Evolutionary conservation across 805 yeast species (phyloP).

Genomic region (Hagleromyces aurorensis): DNA sequence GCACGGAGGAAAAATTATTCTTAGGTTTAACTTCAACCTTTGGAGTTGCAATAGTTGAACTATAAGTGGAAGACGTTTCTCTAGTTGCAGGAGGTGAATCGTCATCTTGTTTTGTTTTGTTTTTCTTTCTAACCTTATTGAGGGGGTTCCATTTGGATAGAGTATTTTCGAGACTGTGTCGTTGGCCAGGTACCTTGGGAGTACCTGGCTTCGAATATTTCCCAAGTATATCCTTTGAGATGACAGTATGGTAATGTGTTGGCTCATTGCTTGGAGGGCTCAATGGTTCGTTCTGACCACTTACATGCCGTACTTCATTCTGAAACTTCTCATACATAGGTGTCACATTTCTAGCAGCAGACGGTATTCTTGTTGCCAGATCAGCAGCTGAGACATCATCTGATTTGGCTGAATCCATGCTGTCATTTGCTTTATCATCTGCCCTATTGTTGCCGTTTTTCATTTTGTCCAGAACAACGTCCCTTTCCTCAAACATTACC

Average conservation of each 20-base stretch:
- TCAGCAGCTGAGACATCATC: conserved; percentile 1
- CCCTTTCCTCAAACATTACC: conserved; percentile 67
- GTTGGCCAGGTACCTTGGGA: conserved; percentile 13
- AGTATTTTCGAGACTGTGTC: conserved; percentile 21
- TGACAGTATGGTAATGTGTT: conserved; percentile 23
- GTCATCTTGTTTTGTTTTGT: too few relatives aligned
- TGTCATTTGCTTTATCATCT: conserved; percentile 5
- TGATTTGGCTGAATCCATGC: conserved; percentile 1
- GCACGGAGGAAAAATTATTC: too few relatives aligned
- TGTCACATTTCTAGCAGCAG: conserved; percentile 14
- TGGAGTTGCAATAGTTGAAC: too few relatives aligned
- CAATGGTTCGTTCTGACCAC: conserved; percentile 1
- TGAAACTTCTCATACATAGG: conserved; percentile 25
- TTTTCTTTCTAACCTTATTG: conserved; percentile 22
- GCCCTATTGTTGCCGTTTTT: conserved; percentile 13
- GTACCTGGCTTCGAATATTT: too few relatives aligned
- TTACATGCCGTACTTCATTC: conserved; percentile 11
- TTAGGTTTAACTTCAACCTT: too few relatives aligned
- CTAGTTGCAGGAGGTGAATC: too few relatives aligned
- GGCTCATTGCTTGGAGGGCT: conserved; percentile 4
- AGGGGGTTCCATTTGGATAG: conserved; percentile 28
- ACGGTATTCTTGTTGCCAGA: neutral
- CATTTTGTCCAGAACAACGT: conserved; percentile 29
- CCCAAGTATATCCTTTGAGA: conserved; percentile 15
- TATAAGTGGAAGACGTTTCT: too few relatives aligned